Evolutionary conservation across 371 early-diverging fungal species (phyloP).

Genomic region (Rhizopus stolonifer): DNA sequence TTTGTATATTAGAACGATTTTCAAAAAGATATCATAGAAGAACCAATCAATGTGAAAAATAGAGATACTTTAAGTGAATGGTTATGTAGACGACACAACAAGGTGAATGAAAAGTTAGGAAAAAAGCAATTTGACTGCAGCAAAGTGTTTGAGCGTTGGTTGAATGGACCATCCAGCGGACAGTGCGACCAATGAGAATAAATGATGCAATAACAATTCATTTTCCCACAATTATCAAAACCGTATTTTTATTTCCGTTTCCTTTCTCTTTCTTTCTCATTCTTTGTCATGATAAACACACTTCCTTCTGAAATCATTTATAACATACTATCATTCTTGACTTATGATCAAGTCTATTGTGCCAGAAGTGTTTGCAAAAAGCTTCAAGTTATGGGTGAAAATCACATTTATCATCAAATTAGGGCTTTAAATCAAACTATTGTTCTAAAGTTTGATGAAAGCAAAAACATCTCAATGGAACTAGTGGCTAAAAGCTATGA

Average conservation of each 20-base stretch:
- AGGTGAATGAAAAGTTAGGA: slow-evolving; percentile 91
- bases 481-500: slow-evolving; percentile 31
- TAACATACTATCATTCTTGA: slow-evolving; percentile 34
- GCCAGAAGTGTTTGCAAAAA: slow-evolving; percentile 28
- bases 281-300: slow-evolving; percentile 5
- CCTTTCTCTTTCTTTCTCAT: background rate
- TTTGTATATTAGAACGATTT: slow-evolving; percentile 63
- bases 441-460: slow-evolving; percentile 30
- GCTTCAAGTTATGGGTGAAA: slow-evolving; percentile 30
- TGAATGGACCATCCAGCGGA: slow-evolving; percentile 79
- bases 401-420: slow-evolving; percentile 34
- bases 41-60: slow-evolving; percentile 85
- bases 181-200: slow-evolving; percentile 56
- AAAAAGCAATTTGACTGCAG: slow-evolving; percentile 95
- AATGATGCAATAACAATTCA: background rate
- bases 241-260: background rate
- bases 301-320: slow-evolving; percentile 35
- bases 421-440: slow-evolving; percentile 19
- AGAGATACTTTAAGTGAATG: slow-evolving; percentile 78
- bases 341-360: slow-evolving; percentile 34
- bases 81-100: slow-evolving; percentile 96
- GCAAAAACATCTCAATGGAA: slow-evolving; percentile 14
- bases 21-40: slow-evolving; percentile 61
- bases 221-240: slow-evolving; percentile 15
- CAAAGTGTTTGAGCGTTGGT: slow-evolving; percentile 93